These are phyloP conservation scores for Fusarium oligoseptatum DNA, from an alignment of 2,329 filamentous ascomycete species.

Conservation along the genomic window DNA sequence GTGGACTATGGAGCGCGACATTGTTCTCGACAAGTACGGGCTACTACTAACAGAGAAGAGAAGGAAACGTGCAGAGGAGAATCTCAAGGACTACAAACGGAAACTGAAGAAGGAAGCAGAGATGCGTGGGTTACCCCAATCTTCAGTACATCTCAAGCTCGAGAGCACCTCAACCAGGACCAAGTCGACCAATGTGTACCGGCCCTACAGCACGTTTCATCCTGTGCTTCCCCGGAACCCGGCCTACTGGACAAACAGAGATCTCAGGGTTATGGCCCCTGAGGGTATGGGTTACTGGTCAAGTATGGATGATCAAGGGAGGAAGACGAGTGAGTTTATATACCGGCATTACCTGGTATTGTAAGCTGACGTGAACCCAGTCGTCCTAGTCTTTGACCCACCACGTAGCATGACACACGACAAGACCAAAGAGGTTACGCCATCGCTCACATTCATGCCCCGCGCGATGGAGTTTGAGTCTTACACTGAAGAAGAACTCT, in stretches of 20 bases:
- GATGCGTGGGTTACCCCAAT: not conserved
- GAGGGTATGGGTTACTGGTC: constrained; percentile 46
- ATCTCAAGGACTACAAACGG: constrained; percentile 15
- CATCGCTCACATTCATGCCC: constrained; percentile 48
- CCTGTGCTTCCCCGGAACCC: constrained; percentile 40
- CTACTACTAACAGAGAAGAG: constrained; percentile 38
- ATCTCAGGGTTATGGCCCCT: constrained; percentile 46
- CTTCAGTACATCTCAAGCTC: constrained; percentile 1
- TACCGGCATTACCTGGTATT: no score
- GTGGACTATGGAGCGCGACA: constrained; percentile 42
- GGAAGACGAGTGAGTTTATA: constrained; percentile 38
- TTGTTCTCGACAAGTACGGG: constrained; percentile 38
- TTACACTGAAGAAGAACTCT: constrained; percentile 46
- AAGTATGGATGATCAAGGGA: constrained; percentile 33
- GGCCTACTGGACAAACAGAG: constrained; percentile 43
- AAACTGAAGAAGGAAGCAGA: constrained; percentile 8
- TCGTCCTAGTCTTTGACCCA: constrained; percentile 44
- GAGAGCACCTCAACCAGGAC: constrained; percentile 23
- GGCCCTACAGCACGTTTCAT: constrained; percentile 47
- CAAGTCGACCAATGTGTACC: constrained; percentile 46
- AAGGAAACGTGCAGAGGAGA: constrained; percentile 13
- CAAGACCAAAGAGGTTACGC: constrained; percentile 34
- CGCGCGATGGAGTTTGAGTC: constrained; percentile 47
- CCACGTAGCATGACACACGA: constrained; percentile 40
- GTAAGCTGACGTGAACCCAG: constrained; percentile 25